phyloP scores from a whole-genome alignment of 208 protist species.

The Vickermania spadyakhi region DNA sequence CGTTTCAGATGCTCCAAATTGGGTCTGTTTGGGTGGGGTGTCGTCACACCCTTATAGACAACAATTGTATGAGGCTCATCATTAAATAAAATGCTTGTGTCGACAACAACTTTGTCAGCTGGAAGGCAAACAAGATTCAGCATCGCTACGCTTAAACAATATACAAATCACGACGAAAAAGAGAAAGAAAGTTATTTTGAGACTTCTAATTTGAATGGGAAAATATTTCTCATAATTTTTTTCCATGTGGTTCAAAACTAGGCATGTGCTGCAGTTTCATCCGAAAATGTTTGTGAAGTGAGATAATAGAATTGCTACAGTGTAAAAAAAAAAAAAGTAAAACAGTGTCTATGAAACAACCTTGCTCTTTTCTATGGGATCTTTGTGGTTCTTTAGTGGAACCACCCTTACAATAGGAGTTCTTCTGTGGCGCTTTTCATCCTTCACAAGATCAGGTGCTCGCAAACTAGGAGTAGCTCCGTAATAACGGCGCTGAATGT shows the following conservation, averaged over 20 bases:
- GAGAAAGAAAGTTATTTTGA: too few species aligned
- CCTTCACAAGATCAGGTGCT: constrained; percentile 49
- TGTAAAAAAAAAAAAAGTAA: constrained; percentile 6
- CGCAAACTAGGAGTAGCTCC: constrained; percentile 73
- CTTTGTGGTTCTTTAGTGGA: constrained; percentile 18
- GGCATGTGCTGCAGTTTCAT: too few species aligned
- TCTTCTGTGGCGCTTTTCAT: constrained; percentile 14
- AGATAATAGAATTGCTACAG: not conserved
- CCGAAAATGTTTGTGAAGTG: not conserved
- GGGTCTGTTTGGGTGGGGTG: too few species aligned
- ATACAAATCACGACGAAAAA: too few species aligned
- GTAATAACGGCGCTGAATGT: constrained; percentile 85
- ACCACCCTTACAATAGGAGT: constrained; percentile 52
- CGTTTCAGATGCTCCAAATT: not conserved
- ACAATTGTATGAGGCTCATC: not conserved
- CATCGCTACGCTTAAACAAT: too few species aligned
- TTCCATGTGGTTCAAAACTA: too few species aligned
- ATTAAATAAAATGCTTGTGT: not conserved
- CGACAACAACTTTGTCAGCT: not conserved
- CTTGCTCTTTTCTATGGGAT: not conserved
- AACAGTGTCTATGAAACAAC: not conserved
- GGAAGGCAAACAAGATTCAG: not conserved
- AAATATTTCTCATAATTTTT: too few species aligned
- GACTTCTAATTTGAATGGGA: too few species aligned
- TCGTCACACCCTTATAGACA: too few species aligned